Evolutionary conservation across 371 early-diverging fungal species (phyloP).

Genomic region (Actinomortierella ambigua): DNA sequence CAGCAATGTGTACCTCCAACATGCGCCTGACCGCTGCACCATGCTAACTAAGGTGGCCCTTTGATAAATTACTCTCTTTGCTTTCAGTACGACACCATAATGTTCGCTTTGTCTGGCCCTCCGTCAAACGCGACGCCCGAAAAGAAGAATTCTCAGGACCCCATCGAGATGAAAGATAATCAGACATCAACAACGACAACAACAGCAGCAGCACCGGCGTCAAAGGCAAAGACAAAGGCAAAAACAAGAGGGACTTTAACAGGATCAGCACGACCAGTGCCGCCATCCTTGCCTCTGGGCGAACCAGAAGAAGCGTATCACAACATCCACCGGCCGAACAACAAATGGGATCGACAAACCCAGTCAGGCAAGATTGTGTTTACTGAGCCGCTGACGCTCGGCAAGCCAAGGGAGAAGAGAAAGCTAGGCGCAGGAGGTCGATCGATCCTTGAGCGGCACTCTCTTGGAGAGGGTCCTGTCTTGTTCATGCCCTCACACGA

Average conservation of each 20-base stretch:
- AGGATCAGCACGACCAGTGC: not conserved
- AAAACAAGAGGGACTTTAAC: too few species aligned
- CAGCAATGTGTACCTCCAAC: too few species aligned
- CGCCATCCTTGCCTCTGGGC: not conserved
- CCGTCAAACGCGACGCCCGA: not conserved
- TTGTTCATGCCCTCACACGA: too few species aligned
- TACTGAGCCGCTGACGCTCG: not conserved
- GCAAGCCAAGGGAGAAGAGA: not conserved
- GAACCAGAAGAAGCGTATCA: slow-evolving; percentile 14
- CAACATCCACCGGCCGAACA: not conserved
- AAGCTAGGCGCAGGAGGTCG: too few species aligned
- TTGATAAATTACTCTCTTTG: not conserved
- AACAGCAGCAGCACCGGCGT: not conserved
- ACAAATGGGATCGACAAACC: not conserved
- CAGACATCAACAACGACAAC: slow-evolving; percentile 7
- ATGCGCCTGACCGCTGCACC: too few species aligned
- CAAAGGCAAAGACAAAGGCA: slow-evolving; percentile 3
- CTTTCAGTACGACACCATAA: not conserved
- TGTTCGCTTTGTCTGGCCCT: too few species aligned
- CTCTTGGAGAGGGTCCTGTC: too few species aligned
- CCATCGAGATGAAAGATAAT: slow-evolving; percentile 11
- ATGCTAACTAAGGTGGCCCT: slow-evolving; percentile 3
- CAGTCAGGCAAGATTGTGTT: not conserved
- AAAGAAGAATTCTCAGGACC: slow-evolving; percentile 2
- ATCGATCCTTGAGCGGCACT: too few species aligned